These are phyloP conservation scores for Penicillium fuscoglaucum DNA, from an alignment of 2,329 filamentous ascomycete species.

Conservation along the genomic window DNA sequence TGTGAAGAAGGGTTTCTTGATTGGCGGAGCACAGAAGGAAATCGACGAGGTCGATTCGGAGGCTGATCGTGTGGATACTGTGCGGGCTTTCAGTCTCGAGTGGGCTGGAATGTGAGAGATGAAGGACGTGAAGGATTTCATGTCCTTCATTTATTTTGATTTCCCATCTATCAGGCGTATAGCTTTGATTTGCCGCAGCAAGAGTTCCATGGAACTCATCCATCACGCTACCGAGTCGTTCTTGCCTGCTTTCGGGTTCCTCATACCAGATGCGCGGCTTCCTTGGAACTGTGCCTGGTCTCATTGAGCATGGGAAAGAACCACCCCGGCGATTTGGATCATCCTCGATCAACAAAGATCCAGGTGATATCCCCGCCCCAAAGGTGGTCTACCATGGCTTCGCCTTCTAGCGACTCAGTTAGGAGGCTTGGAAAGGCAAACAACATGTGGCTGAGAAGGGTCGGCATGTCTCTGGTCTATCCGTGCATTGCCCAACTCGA, in stretches of 20 bases:
- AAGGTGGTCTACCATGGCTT: not conserved
- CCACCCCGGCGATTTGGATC: not conserved
- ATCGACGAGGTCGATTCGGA: slow-evolving; percentile 39
- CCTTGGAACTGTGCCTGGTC: not conserved
- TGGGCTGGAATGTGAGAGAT: slow-evolving; percentile 82
- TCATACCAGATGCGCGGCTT: not conserved
- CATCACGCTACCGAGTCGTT: not conserved
- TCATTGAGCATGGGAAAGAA: not conserved
- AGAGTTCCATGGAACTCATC: not conserved
- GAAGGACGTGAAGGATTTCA: not conserved
- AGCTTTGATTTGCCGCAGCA: not conserved
- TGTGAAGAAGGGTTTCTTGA: slow-evolving; percentile 91
- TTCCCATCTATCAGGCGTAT: not conserved
- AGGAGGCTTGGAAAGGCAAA: not conserved
- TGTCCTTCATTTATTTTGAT: not conserved
- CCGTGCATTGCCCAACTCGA: not conserved
- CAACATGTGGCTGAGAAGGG: not conserved
- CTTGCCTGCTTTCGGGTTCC: not conserved
- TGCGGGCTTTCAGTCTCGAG: slow-evolving; percentile 81
- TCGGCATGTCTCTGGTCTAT: not conserved
- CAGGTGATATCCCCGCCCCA: not conserved
- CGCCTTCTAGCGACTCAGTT: not conserved
- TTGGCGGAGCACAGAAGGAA: slow-evolving; percentile 66
- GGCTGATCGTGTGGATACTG: slow-evolving; percentile 32
- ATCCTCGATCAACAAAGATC: not conserved